phyloP scores from a whole-genome alignment of 768 basidiomycete genomes.

The Ephemerocybe angulata region DNA sequence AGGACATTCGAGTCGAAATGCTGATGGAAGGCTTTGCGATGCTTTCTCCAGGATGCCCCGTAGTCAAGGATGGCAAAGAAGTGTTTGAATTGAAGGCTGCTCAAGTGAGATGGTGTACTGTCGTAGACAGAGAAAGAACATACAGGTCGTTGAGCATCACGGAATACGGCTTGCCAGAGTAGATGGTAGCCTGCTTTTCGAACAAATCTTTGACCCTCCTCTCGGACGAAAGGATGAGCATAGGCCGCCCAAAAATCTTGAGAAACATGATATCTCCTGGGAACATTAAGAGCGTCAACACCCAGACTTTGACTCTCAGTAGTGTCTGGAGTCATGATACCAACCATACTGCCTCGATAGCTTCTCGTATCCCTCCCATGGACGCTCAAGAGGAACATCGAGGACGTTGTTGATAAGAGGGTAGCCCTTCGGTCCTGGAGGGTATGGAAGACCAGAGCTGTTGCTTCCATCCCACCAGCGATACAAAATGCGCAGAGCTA shows the following conservation, averaged over 20 bases:
- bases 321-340: neutral
- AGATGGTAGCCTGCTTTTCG: slow-evolving; percentile 49
- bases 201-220: slow-evolving; percentile 47
- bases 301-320: neutral
- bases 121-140: neutral
- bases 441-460: neutral
- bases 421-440: slow-evolving; percentile 13
- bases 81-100: neutral
- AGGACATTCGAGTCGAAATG: slow-evolving; percentile 18
- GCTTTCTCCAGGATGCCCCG: slow-evolving; percentile 19
- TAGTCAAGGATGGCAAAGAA: slow-evolving; percentile 14
- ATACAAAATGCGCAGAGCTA: too few species aligned
- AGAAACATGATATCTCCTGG: slow-evolving; percentile 53
- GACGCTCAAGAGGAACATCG: slow-evolving; percentile 12
- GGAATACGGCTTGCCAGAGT: slow-evolving; percentile 30
- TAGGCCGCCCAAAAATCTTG: slow-evolving; percentile 36
- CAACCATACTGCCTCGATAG: slow-evolving; percentile 17
- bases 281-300: neutral
- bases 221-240: slow-evolving; percentile 20
- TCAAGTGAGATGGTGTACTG: neutral
- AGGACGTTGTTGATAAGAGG: slow-evolving; percentile 18
- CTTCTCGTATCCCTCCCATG: slow-evolving; percentile 15
- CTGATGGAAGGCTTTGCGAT: slow-evolving; percentile 23
- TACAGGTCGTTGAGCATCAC: neutral
- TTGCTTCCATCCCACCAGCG: too few species aligned